Conservation (phyloP, 257 asterid genomes). For the Petunia axillaris region DNA sequence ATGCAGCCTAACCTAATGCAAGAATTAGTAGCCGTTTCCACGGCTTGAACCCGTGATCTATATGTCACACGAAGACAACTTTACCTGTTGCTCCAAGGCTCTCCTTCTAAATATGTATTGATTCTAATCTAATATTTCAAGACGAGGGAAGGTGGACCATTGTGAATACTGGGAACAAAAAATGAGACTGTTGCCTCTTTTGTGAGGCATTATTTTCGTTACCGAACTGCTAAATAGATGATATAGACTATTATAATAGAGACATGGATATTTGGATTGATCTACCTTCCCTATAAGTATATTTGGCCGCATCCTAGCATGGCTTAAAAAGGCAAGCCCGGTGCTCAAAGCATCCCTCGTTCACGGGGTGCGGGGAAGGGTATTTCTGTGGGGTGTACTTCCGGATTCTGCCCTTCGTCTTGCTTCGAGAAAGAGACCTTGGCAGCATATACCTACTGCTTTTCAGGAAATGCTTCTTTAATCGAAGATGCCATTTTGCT, state of each 20-base stretch:
- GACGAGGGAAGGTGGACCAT: background rate
- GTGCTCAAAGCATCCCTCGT: no score
- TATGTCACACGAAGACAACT: no score
- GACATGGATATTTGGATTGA: slow-evolving; percentile 1
- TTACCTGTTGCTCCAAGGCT: no score
- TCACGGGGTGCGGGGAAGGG: no score
- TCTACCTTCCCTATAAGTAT: background rate
- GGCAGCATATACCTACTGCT: background rate
- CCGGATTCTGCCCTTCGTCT: slow-evolving; percentile 1
- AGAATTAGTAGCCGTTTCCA: no score
- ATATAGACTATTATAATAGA: background rate
- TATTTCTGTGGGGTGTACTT: background rate
- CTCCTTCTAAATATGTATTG: no score
- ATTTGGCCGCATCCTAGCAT: background rate
- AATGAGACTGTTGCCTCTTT: background rate
- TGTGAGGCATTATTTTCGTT: background rate
- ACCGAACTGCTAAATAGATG: background rate
- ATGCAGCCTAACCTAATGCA: no score
- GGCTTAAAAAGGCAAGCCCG: slow-evolving; percentile 1
- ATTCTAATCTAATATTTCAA: background rate
- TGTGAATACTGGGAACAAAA: background rate
- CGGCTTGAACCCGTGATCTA: no score
- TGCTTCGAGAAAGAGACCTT: background rate
- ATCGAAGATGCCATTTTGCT: background rate
- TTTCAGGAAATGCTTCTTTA: background rate